Base-by-base conservation (phyloP, 352 stramenopile species). In the Globisporangium paroecandrum region DNA sequence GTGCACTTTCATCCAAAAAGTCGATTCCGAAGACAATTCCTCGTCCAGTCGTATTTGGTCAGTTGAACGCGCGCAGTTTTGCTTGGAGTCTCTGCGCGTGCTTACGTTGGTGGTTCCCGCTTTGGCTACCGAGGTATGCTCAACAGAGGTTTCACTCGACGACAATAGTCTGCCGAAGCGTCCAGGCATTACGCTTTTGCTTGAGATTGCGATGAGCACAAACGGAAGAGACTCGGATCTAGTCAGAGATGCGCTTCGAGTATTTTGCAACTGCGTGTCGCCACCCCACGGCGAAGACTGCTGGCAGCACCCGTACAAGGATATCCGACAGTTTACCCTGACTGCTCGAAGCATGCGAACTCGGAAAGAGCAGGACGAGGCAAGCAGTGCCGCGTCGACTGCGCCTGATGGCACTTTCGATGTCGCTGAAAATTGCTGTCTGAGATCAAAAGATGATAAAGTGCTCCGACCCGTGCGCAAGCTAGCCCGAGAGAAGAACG, bases 241-340 rank as follows among this genome's bases (percentile, higher is more conserved):
- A 36, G 82, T 96, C 13, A 82, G 87, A 8, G 83, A 90, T 53
- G 83, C 83, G 2, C 71, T 96, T 9, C 71, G 79, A 15, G 85
- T 96, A 0, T 86, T 96, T 61, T 94, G 88, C 72, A 93, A 93
- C 53, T 94, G 88, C 62, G 88, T 96, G 13, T 91, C 81, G 2
- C 81, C 85, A 34, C 87, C 85, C 32, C 84, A 94, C 20, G 68
- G 77, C 34, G 86, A 94, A 64, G 81, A 93, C 49, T 94, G 86
- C 61, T 94, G 86, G 86, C 86, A 94, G 22, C 86, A 94, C 51
- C 86, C 86, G 1, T 86, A 89, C 71, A 94, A 94, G 70, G 86
- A 93, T 38, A 90, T 94, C 66, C 81, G 84, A 0, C 84, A 94
- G 66, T 93, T 85, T 29, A 91, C 86, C 4, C 61, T 94, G 22